These are phyloP conservation scores for Cutaneotrichosporon curvatum DNA, from an alignment of 1,284 basidiomycete genomes.

Conservation along the genomic window DNA sequence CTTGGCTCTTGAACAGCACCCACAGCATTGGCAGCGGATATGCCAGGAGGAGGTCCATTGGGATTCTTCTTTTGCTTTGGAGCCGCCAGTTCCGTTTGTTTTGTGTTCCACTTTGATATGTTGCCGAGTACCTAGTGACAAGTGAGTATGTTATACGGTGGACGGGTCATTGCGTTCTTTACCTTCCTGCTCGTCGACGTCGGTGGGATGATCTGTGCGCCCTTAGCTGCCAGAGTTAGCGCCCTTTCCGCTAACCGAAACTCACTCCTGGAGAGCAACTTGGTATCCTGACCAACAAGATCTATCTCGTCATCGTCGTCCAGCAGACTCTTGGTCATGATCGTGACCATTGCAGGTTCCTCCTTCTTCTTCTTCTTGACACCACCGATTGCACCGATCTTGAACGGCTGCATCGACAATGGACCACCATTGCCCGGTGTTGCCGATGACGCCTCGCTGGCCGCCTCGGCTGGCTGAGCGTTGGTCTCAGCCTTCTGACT, in stretches of 20 bases:
- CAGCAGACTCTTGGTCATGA: conserved; percentile 30
- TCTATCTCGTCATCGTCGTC: conserved; percentile 61
- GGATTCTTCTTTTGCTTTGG: conserved; percentile 22
- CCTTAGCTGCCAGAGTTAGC: conserved; percentile 32
- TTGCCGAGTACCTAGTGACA: conserved; percentile 65
- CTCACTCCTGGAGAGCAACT: conserved; percentile 43
- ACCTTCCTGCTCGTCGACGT: conserved; percentile 85
- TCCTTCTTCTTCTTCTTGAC: conserved; percentile 23
- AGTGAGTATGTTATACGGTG: background rate
- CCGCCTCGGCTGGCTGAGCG: background rate
- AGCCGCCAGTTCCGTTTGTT: conserved; percentile 65
- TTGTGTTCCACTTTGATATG: conserved; percentile 91
- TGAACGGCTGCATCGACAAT: conserved; percentile 33
- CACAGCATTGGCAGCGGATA: conserved; percentile 34
- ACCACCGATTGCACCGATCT: conserved; percentile 20
- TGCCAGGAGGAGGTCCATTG: conserved; percentile 19
- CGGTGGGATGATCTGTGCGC: conserved; percentile 67
- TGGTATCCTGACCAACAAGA: conserved; percentile 47
- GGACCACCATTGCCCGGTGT: background rate
- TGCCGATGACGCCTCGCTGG: background rate
- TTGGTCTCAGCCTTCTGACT: too few relatives aligned
- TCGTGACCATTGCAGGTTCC: conserved; percentile 33
- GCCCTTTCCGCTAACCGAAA: background rate
- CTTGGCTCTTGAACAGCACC: background rate
- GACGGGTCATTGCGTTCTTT: conserved; percentile 19